phyloP scores from a whole-genome alignment of 2,329 filamentous ascomycete genomes.

The Fusarium liriodendri region DNA sequence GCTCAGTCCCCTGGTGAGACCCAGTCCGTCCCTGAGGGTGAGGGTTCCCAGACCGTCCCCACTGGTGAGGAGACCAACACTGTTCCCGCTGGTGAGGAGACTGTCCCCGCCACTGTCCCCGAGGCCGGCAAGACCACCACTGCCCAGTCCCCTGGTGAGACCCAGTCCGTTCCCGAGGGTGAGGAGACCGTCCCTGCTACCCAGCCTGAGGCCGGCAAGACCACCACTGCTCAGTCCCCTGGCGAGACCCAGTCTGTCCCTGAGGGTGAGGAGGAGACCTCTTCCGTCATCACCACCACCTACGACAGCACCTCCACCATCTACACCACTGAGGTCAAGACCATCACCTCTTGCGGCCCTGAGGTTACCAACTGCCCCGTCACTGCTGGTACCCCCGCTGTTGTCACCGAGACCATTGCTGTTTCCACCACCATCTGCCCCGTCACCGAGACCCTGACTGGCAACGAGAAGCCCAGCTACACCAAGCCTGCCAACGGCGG shows the following conservation, averaged over 20 bases:
- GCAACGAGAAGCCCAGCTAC: not conserved
- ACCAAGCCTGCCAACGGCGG: slow-evolving; percentile 12
- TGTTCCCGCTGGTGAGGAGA: slow-evolving; percentile 14
- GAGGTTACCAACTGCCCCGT: slow-evolving; percentile 60
- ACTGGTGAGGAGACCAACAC: slow-evolving; percentile 22
- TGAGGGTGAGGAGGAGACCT: slow-evolving; percentile 7
- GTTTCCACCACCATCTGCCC: slow-evolving; percentile 27
- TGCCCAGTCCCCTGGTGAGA: slow-evolving; percentile 29
- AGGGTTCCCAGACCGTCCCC: slow-evolving; percentile 24
- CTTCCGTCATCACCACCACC: slow-evolving; percentile 44
- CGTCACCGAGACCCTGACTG: not conserved
- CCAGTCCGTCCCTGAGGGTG: slow-evolving; percentile 38
- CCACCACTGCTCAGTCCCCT: slow-evolving; percentile 23
- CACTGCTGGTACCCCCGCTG: slow-evolving; percentile 31
- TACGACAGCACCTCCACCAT: slow-evolving; percentile 45
- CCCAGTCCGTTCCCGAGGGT: slow-evolving; percentile 38
- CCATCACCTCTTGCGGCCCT: slow-evolving; percentile 51
- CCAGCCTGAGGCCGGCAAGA: slow-evolving; percentile 21
- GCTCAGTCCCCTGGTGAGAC: slow-evolving; percentile 35
- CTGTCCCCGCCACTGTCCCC: slow-evolving; percentile 8
- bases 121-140: slow-evolving; percentile 28
- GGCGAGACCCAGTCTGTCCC: slow-evolving; percentile 43
- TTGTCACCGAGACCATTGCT: slow-evolving; percentile 35
- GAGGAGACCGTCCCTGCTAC: slow-evolving; percentile 13
- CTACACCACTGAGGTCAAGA: slow-evolving; percentile 46